Evolutionary conservation across 2,329 filamentous ascomycete genomes (phyloP).

Genomic region (Verticillium longisporum): DNA sequence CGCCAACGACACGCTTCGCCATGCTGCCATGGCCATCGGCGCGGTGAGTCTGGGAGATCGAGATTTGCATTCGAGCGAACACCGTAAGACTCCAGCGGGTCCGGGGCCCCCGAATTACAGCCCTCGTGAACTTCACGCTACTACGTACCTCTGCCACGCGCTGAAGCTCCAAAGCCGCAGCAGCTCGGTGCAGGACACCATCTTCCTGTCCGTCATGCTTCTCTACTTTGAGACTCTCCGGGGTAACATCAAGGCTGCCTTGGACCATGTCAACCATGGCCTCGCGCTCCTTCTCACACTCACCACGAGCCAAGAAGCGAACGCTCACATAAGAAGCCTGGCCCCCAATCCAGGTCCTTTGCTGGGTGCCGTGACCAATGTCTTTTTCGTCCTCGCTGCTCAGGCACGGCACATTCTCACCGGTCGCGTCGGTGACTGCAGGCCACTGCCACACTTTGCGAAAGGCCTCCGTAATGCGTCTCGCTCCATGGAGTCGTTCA

Average conservation of each 20-base stretch:
- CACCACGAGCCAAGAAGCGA: slow-evolving; percentile 16
- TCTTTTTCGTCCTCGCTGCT: slow-evolving; percentile 14
- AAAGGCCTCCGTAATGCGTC: slow-evolving; percentile 12
- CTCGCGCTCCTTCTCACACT: slow-evolving; percentile 24
- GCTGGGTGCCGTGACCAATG: slow-evolving; percentile 14
- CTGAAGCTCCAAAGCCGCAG: slow-evolving; percentile 21
- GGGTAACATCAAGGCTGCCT: slow-evolving; percentile 20
- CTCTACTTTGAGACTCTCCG: slow-evolving; percentile 23
- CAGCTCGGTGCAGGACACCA: slow-evolving; percentile 18
- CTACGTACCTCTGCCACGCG: slow-evolving; percentile 26
- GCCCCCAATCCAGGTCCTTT: slow-evolving; percentile 18
- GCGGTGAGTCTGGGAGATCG: slow-evolving; percentile 18
- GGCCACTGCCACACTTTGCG: slow-evolving; percentile 16
- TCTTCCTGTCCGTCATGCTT: slow-evolving; percentile 23
- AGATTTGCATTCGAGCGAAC: slow-evolving; percentile 4
- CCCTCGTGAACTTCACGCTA: slow-evolving; percentile 22
- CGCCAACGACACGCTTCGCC: slow-evolving; percentile 17
- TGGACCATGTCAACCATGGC: slow-evolving; percentile 28
- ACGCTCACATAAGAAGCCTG: slow-evolving; percentile 7
- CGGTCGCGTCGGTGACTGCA: slow-evolving; percentile 11
- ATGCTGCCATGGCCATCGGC: slow-evolving; percentile 24
- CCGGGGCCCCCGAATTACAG: slow-evolving; percentile 3
- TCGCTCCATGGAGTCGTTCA: slow-evolving; percentile 19
- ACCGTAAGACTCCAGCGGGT: slow-evolving; percentile 5
- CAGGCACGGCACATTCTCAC: slow-evolving; percentile 17